Conservation (phyloP, 805 yeast genomes). For the Lipomyces oligophaga region DNA sequence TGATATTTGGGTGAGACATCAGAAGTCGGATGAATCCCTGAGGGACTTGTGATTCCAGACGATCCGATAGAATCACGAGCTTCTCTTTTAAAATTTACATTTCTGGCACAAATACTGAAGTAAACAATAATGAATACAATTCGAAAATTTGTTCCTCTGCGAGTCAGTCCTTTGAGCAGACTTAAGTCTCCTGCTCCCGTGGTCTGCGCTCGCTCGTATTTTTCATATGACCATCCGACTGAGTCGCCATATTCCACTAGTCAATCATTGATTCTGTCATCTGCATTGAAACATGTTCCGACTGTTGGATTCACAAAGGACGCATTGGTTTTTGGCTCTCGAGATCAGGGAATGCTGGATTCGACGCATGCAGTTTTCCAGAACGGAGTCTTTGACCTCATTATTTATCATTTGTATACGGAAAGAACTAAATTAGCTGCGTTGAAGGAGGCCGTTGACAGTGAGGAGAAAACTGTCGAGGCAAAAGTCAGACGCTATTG, state of each 20-base stretch:
- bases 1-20: too few species aligned
- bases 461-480: constrained; percentile 44
- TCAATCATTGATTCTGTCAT: constrained; percentile 43
- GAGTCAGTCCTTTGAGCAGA: too few species aligned
- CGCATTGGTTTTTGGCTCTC: constrained; percentile 49
- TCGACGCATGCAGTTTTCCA: constrained; percentile 45
- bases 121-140: too few species aligned
- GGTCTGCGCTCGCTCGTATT: too few species aligned
- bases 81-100: too few species aligned
- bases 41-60: too few species aligned
- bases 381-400: constrained; percentile 49
- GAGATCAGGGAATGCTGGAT: constrained; percentile 51
- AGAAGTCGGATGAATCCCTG: too few species aligned
- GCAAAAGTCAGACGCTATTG: constrained; percentile 42
- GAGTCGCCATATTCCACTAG: constrained; percentile 29
- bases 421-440: constrained; percentile 35
- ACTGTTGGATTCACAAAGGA: constrained; percentile 48
- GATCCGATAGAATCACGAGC: too few species aligned
- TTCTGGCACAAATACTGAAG: too few species aligned
- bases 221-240: constrained; percentile 35
- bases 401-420: constrained; percentile 53
- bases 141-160: too few species aligned
- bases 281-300: constrained; percentile 47
- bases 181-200: too few species aligned
- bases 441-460: constrained; percentile 29